phyloP scores from a whole-genome alignment of 306 rosid species.

The Cercis canadensis region DNA sequence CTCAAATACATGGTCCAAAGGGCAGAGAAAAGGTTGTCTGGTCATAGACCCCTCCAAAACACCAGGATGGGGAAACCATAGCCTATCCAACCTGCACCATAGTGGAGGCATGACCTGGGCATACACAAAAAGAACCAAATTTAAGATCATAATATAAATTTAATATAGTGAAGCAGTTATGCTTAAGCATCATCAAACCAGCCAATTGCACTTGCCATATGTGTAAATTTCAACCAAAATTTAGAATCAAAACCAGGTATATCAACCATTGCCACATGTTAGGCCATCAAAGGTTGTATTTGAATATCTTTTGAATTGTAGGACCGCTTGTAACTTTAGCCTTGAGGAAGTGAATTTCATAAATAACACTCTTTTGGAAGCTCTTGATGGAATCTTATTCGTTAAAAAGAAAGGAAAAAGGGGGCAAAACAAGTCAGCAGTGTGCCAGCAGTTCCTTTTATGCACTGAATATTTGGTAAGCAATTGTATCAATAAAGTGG shows the following conservation, averaged over 20 bases:
- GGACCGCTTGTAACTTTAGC: slow-evolving; percentile 10
- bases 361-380: slow-evolving; percentile 7
- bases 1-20: slow-evolving; percentile 98
- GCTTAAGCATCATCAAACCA: slow-evolving; percentile 23
- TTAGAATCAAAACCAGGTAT: too few species aligned
- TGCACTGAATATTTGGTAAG: not conserved
- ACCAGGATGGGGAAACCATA: slow-evolving; percentile 99
- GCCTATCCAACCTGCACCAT: slow-evolving; percentile 97
- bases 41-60: slow-evolving; percentile 86
- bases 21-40: slow-evolving; percentile 94
- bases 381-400: not conserved
- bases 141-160: slow-evolving; percentile 40
- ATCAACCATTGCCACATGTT: slow-evolving; percentile 28
- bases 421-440: not conserved
- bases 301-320: slow-evolving; percentile 3
- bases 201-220: slow-evolving; percentile 19
- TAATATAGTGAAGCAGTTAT: slow-evolving; percentile 28
- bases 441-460: slow-evolving; percentile 11
- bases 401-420: not conserved
- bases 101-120: slow-evolving; percentile 96
- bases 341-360: slow-evolving; percentile 6
- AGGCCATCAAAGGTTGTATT: not conserved
- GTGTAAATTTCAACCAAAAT: slow-evolving; percentile 12
- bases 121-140: slow-evolving; percentile 29
- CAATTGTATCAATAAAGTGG: too few species aligned